Base-by-base conservation (phyloP, 2,329 filamentous ascomycete genomes). In the Cladosporium cucumerinum region DNA sequence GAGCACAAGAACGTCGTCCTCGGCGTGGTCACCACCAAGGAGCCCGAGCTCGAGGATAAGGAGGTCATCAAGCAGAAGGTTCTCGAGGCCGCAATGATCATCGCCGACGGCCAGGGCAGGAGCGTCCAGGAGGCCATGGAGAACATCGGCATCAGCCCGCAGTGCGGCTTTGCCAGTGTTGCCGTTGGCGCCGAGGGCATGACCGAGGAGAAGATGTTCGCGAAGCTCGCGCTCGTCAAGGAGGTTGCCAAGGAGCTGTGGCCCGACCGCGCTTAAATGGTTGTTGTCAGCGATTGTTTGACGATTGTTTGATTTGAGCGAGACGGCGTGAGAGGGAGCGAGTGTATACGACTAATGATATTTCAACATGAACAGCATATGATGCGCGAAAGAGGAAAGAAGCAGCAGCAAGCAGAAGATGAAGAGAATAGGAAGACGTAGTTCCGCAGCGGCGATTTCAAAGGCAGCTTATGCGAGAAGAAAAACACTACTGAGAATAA, bases 1-100 rank as follows among this genome's bases (percentile, higher is more conserved):
- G 67, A 69, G 67, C 71, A 75, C 66, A 78, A 77, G 72, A 77
- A 77, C 65, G 76, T 78, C 46, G 76, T 78, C 34, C 73, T 78
- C 21, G 76, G 76, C 25, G 74, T 78, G 7, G 74, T 78, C 32
- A 77, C 74, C 34, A 78, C 75, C 28, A 78, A 78, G 65, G 73
- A 74, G 21, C 73, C 74, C 5, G 69, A 74, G 65, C 67, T 78
- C n/a, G 76, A 78, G 66, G 75, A 77, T 59, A 66, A 67, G 26
- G 68, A 72, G 58, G 54, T 73, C 54, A 74, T 77, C 68, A 75
- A 74, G 72, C 66, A 62, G 28, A 72, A 74, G 51, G 73, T 78
- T 34, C 64, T 68, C 23, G 72, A 75, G 67, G 76, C 76, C 25
- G 76, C 76, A 48, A 71, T 73, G 62, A 75, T 76, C 65, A 76